Evolutionary conservation across 441 rosid genomes (phyloP).

Genomic region (Pelargonium myrrhifolium): DNA sequence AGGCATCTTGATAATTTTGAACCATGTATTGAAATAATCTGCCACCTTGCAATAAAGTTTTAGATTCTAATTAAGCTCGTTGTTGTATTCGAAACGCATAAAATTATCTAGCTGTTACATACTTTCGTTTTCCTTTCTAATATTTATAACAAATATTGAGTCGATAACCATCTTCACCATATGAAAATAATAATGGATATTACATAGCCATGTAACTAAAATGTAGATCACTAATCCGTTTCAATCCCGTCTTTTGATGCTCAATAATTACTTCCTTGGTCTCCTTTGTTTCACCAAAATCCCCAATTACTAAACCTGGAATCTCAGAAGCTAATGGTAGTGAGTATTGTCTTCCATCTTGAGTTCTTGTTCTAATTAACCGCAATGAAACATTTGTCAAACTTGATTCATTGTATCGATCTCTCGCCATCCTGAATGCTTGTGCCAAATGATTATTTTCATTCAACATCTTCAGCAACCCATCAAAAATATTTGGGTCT

Average conservation of each 20-base stretch:
- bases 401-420: background rate
- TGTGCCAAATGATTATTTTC: background rate
- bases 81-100: background rate
- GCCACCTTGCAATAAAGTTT: background rate
- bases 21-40: constrained; percentile 4
- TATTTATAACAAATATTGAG: background rate
- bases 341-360: background rate
- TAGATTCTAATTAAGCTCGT: background rate
- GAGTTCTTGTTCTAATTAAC: background rate
- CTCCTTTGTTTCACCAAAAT: background rate
- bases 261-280: background rate
- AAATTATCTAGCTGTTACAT: background rate
- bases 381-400: background rate
- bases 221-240: constrained; percentile 1
- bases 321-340: background rate
- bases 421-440: background rate
- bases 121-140: background rate
- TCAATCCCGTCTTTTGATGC: background rate
- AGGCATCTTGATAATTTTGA: constrained; percentile 9
- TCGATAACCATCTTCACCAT: background rate
- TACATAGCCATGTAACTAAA: background rate
- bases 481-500: background rate
- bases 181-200: background rate
- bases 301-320: background rate
- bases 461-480: background rate